Evolutionary conservation across 2,329 filamentous ascomycete genomes (phyloP).

Genomic region (Aspergillus quadricinctus): DNA sequence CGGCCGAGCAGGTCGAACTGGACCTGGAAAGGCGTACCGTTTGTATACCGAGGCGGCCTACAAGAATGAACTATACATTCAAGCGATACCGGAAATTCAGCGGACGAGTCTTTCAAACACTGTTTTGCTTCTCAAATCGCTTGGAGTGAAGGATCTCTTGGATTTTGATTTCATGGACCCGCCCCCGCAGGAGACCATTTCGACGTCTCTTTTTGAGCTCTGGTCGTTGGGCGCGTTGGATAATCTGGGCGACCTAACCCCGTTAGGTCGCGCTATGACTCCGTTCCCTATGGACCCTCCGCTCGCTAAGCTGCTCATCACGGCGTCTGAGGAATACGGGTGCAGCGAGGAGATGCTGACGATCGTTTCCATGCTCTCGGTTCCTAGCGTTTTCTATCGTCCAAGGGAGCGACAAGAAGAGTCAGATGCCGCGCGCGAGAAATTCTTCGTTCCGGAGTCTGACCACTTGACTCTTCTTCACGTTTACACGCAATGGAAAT

Average conservation of each 20-base stretch:
- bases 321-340: slow-evolving; percentile 78
- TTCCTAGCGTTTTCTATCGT: slow-evolving; percentile 93
- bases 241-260: slow-evolving; percentile 87
- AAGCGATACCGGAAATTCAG: slow-evolving; percentile 97
- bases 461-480: slow-evolving; percentile 94
- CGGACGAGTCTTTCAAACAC: slow-evolving; percentile 94
- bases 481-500: slow-evolving; percentile 92
- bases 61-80: slow-evolving; percentile 92
- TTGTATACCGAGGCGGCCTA: slow-evolving; percentile 93
- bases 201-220: slow-evolving; percentile 92
- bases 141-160: slow-evolving; percentile 87
- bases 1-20: slow-evolving; percentile 88
- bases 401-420: slow-evolving; percentile 96
- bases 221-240: slow-evolving; percentile 94
- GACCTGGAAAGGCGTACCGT: slow-evolving; percentile 90
- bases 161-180: slow-evolving; percentile 99
- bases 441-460: slow-evolving; percentile 97
- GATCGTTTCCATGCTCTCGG: slow-evolving; percentile 95
- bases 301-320: slow-evolving; percentile 90
- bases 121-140: slow-evolving; percentile 85
- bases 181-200: slow-evolving; percentile 94
- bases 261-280: slow-evolving; percentile 87
- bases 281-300: slow-evolving; percentile 98
- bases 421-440: slow-evolving; percentile 89
- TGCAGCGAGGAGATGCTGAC: slow-evolving; percentile 98